Conservation (phyloP, 805 yeast species). For the Saccharomycopsis malanga region DNA sequence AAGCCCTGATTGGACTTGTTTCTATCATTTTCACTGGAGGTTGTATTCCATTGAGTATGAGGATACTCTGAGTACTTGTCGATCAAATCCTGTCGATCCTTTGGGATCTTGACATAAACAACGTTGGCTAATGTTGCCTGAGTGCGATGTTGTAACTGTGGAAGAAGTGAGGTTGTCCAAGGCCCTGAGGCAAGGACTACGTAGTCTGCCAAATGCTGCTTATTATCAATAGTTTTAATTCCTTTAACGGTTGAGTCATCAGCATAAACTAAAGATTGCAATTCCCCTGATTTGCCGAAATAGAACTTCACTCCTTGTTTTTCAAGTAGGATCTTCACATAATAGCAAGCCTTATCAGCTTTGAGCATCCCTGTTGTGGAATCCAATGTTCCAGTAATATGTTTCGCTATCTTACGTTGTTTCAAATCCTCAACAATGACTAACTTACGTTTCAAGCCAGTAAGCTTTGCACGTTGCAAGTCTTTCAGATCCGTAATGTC, state of each 20-base stretch:
- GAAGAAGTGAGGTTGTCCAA: constrained; percentile 29
- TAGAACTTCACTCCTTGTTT: constrained; percentile 24
- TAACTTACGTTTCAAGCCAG: constrained; percentile 22
- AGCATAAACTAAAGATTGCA: constrained; percentile 19
- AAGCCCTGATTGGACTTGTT: constrained; percentile 29
- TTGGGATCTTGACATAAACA: constrained; percentile 25
- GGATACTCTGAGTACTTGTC: constrained; percentile 24
- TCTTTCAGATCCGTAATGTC: constrained; percentile 24
- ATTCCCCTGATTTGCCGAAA: constrained; percentile 20
- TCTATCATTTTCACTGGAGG: constrained; percentile 28
- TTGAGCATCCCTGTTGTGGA: constrained; percentile 29
- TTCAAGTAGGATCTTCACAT: constrained; percentile 26
- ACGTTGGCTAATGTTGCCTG: constrained; percentile 31
- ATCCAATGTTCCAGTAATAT: constrained; percentile 26
- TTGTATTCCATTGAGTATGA: constrained; percentile 27
- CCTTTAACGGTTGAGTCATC: constrained; percentile 25
- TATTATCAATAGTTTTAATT: constrained; percentile 28
- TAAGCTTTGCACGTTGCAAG: constrained; percentile 22
- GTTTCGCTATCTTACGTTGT: constrained; percentile 16
- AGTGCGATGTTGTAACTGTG: constrained; percentile 25
- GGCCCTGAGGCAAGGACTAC: constrained; percentile 29
- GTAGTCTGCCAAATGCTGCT: constrained; percentile 25
- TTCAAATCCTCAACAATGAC: constrained; percentile 24
- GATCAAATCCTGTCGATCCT: constrained; percentile 20
- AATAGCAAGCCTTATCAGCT: constrained; percentile 30